Conservation (phyloP, 148 eudicot species). For the Arbutus unedo region DNA sequence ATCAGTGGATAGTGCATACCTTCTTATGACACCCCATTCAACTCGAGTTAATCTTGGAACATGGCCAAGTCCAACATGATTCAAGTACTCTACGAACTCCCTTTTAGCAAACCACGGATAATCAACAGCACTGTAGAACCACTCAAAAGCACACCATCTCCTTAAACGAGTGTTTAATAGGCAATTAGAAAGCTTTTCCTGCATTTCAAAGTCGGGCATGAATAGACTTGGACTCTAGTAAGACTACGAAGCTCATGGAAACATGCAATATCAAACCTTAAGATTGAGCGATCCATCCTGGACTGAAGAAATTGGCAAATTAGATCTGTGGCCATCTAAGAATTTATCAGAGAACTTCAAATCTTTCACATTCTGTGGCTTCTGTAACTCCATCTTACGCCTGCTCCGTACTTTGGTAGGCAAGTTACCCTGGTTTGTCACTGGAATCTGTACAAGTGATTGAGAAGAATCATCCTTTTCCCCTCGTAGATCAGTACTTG, state of each 20-base stretch:
- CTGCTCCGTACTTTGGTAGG: slow-evolving; percentile 64
- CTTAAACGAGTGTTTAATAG: slow-evolving; percentile 50
- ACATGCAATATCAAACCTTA: slow-evolving; percentile 36
- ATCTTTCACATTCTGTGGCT: slow-evolving; percentile 42
- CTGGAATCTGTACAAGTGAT: slow-evolving; percentile 48
- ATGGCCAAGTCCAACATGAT: slow-evolving; percentile 96
- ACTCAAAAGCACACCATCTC: slow-evolving; percentile 90
- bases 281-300: slow-evolving; percentile 32
- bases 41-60: slow-evolving; percentile 98
- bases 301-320: slow-evolving; percentile 28
- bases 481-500: slow-evolving; percentile 59
- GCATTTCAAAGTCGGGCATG: slow-evolving; percentile 17
- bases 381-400: slow-evolving; percentile 57
- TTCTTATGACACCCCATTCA: slow-evolving; percentile 99
- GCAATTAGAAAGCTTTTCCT: slow-evolving; percentile 69
- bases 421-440: slow-evolving; percentile 34
- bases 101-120: slow-evolving; percentile 99
- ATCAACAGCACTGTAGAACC: slow-evolving; percentile 99
- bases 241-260: slow-evolving; percentile 1
- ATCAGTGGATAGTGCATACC: slow-evolving; percentile 42
- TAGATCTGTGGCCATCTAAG: slow-evolving; percentile 38
- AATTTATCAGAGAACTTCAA: slow-evolving; percentile 33
- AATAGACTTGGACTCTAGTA: neutral
- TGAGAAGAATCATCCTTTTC: slow-evolving; percentile 70
- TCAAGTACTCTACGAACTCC: slow-evolving; percentile 92